Evolutionary conservation across 352 stramenopile genomes (phyloP), one percentile per base, ranked within the genome.

Genomic region (Achlya hypogyna): DNA sequence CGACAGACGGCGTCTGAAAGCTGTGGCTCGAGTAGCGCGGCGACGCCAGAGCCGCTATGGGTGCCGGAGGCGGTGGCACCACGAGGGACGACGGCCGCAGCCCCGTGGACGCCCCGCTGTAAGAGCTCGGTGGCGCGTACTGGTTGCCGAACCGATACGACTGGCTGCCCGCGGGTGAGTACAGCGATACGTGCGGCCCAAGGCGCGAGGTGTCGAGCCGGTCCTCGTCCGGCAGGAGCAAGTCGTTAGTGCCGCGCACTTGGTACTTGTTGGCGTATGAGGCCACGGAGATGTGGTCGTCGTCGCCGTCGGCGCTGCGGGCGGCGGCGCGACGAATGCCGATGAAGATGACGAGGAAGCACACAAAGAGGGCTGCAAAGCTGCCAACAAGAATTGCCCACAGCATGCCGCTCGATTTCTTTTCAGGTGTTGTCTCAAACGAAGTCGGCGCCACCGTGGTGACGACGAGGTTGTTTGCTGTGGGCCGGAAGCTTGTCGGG

Each of bases 361-460:
- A 29, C 3, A 45, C 0, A 18, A 43, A 16, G 3, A 62, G 25
- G 10, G 25, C 53, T 14, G 25, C 53, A 43, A 35, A 29, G 25
- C 23, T 38, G 38, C 54, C 34, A 28, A 35, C 54, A 20, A 64
- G 35, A 29, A 64, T 52, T 34, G 52, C 47, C 54, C 54, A 64
- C 20, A 64, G 12, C 35, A 45, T 47, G 34, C 22, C n/a, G 38
- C 38, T 52, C 12, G 54, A 34, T 2, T 52, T 64, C 22, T 20
- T 28, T n/a, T 45, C 38, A 1, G 12, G 35, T 63, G 14, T n/a
- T 5, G 32, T n/a, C 0, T 10, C 38, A 1, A 18, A 3, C 38
- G 38, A 45, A 18, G n/a, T 18, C 2, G 38, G 38, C 38, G 38
- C 12, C 6, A 18, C 6, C 14, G 12, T 45, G 2, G 38, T 45